phyloP scores from a whole-genome alignment of 148 eudicot genomes.

The Persicaria tinctoria region DNA sequence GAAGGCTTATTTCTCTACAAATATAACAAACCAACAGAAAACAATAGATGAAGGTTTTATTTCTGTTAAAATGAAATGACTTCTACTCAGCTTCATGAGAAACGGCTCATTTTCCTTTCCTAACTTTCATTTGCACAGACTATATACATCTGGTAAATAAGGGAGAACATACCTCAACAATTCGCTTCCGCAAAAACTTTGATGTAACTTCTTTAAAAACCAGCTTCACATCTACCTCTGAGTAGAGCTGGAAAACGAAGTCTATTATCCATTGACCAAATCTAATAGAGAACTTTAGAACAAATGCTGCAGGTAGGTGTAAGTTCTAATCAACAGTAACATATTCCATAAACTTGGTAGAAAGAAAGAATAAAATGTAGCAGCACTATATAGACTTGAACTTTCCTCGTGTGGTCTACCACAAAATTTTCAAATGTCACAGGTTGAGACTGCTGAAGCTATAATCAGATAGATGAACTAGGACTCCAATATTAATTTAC shows the following conservation, averaged over 20 bases:
- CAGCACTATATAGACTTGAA: not conserved
- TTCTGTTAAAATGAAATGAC: not conserved
- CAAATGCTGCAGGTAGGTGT: not conserved
- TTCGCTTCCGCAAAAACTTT: conserved; percentile 74
- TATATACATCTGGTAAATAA: not conserved
- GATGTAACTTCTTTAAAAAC: conserved; percentile 89
- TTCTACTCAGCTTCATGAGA: not conserved
- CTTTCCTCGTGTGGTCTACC: not conserved
- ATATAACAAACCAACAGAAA: not conserved
- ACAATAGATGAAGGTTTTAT: not conserved
- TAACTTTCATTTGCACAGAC: not conserved
- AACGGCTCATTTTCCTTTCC: not conserved
- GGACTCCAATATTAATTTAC: not conserved
- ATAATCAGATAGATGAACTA: not conserved
- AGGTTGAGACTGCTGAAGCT: not conserved
- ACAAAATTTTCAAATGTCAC: not conserved
- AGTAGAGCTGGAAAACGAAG: conserved; percentile 47
- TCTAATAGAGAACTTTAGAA: not conserved
- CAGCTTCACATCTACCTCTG: conserved; percentile 98
- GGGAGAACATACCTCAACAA: conserved; percentile 69
- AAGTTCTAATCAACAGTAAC: not conserved
- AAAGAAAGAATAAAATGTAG: not conserved
- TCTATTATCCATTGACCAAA: not conserved
- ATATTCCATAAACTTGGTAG: not conserved
- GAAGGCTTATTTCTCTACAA: not conserved